These are phyloP conservation scores for Fusarium cyanostomum DNA, from an alignment of 2,329 filamentous ascomycete genomes.

Conservation along the genomic window DNA sequence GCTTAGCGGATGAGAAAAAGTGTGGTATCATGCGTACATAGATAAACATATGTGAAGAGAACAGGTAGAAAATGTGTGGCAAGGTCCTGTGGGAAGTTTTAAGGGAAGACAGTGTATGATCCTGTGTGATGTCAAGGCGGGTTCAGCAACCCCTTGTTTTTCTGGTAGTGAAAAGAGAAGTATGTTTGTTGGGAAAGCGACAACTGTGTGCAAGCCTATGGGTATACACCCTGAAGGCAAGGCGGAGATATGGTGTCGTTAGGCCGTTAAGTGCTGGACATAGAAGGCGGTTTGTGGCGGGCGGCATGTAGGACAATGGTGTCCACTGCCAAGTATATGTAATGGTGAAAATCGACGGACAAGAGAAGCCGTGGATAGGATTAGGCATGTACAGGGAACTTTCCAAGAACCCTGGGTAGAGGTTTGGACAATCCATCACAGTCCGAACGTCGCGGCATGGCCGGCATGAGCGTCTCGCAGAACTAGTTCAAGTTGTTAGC, in stretches of 20 bases:
- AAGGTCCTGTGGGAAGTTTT: slow-evolving; percentile 3
- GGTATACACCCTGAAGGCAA: slow-evolving; percentile 26
- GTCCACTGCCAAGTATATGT: slow-evolving; percentile 22
- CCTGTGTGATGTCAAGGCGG: background rate
- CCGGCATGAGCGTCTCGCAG: slow-evolving; percentile 50
- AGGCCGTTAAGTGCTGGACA: slow-evolving; percentile 32
- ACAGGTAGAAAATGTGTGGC: slow-evolving; percentile 29
- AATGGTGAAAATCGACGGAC: slow-evolving; percentile 17
- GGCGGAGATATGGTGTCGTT: slow-evolving; percentile 19
- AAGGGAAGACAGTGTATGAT: slow-evolving; percentile 16
- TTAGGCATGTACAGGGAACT: slow-evolving; percentile 1
- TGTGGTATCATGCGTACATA: slow-evolving; percentile 40
- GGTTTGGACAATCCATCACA: slow-evolving; percentile 31
- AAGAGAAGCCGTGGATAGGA: slow-evolving; percentile 4
- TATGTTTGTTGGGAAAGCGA: slow-evolving; percentile 15
- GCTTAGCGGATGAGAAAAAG: slow-evolving; percentile 18
- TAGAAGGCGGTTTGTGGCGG: slow-evolving; percentile 17
- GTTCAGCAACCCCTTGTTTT: background rate
- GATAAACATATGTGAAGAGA: slow-evolving; percentile 29
- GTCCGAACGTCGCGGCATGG: slow-evolving; percentile 46
- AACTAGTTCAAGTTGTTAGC: slow-evolving; percentile 38
- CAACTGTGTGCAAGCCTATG: background rate
- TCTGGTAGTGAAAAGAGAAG: background rate
- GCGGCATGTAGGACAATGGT: background rate
- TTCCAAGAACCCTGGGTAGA: background rate